phyloP scores from a whole-genome alignment of 805 yeast species.

The Pichia scutulata region DNA sequence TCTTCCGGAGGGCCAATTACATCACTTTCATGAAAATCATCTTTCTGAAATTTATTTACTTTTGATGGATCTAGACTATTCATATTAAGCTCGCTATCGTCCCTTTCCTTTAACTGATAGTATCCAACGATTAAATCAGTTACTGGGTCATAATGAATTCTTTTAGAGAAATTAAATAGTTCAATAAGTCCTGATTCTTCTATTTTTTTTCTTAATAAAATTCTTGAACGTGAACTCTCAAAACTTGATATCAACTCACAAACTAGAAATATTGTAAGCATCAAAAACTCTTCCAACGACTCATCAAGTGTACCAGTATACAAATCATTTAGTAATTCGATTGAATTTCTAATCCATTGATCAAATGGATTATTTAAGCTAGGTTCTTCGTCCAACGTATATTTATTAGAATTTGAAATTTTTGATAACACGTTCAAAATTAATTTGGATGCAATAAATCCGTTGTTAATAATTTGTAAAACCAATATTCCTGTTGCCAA shows the following conservation, averaged over 20 bases:
- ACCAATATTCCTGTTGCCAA: slow-evolving; percentile 72
- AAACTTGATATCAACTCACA: slow-evolving; percentile 51
- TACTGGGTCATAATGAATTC: slow-evolving; percentile 49
- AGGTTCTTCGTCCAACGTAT: not conserved
- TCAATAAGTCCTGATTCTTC: slow-evolving; percentile 48
- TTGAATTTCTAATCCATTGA: slow-evolving; percentile 16
- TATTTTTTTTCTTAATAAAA: slow-evolving; percentile 53
- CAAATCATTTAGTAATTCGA: slow-evolving; percentile 5
- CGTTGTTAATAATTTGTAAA: slow-evolving; percentile 30
- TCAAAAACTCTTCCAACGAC: slow-evolving; percentile 47
- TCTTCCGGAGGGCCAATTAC: not conserved
- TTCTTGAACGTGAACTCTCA: slow-evolving; percentile 31
- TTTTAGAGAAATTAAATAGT: slow-evolving; percentile 44
- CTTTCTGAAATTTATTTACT: not conserved
- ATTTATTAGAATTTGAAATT: not conserved
- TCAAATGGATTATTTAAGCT: slow-evolving; percentile 9
- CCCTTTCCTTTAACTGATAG: slow-evolving; percentile 47
- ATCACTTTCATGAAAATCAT: not conserved
- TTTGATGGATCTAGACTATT: not conserved
- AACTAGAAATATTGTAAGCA: slow-evolving; percentile 62
- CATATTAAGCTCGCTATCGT: slow-evolving; percentile 31
- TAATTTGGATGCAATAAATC: slow-evolving; percentile 11
- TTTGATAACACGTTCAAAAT: slow-evolving; percentile 6
- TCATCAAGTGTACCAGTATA: slow-evolving; percentile 11
- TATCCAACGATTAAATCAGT: slow-evolving; percentile 61